Percentiles rank a stretch among this genome's conserved stretches.
Conservation (phyloP, 495 filamentous ascomycete genomes). For the Physcia stellaris region DNA sequence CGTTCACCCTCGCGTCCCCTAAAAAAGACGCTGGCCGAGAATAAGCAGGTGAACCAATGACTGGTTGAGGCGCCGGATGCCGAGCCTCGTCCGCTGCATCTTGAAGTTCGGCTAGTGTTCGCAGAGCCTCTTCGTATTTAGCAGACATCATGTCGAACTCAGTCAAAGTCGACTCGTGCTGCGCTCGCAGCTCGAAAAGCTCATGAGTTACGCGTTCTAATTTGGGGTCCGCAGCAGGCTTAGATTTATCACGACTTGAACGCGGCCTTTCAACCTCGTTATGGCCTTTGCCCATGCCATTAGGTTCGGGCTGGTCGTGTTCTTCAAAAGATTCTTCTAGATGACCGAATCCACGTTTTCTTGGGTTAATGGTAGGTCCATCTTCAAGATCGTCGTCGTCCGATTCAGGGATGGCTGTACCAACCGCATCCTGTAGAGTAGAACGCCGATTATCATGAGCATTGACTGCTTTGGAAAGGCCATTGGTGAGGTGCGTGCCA, state of each 20-base stretch:
- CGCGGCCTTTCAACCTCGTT: slow-evolving; percentile 29
- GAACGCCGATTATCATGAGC: neutral
- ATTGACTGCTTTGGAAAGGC: slow-evolving; percentile 5
- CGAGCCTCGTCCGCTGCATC: slow-evolving; percentile 74
- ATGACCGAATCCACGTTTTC: too few species aligned
- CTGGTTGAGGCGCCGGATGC: slow-evolving; percentile 42
- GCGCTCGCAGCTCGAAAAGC: slow-evolving; percentile 74
- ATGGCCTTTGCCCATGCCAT: slow-evolving; percentile 15
- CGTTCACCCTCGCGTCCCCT: slow-evolving; percentile 65
- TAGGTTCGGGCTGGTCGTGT: neutral
- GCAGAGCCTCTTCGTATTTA: slow-evolving; percentile 85
- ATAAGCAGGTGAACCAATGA: slow-evolving; percentile 42
- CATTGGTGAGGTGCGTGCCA: slow-evolving; percentile 12
- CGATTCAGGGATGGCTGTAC: slow-evolving; percentile 41
- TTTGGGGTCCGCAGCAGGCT: slow-evolving; percentile 84
- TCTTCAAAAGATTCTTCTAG: too few species aligned
- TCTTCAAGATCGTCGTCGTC: slow-evolving; percentile 26
- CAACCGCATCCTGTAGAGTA: slow-evolving; percentile 30
- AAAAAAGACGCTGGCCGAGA: slow-evolving; percentile 81
- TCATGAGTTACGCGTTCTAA: slow-evolving; percentile 86
- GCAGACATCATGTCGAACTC: slow-evolving; percentile 72
- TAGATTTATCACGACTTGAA: slow-evolving; percentile 65
- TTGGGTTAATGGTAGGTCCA: neutral
- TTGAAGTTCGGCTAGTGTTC: slow-evolving; percentile 67
- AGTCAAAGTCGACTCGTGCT: slow-evolving; percentile 71